Base-by-base conservation (phyloP, 1,139 yeast genomes). In the Kurtzmaniella quercitrusa region DNA sequence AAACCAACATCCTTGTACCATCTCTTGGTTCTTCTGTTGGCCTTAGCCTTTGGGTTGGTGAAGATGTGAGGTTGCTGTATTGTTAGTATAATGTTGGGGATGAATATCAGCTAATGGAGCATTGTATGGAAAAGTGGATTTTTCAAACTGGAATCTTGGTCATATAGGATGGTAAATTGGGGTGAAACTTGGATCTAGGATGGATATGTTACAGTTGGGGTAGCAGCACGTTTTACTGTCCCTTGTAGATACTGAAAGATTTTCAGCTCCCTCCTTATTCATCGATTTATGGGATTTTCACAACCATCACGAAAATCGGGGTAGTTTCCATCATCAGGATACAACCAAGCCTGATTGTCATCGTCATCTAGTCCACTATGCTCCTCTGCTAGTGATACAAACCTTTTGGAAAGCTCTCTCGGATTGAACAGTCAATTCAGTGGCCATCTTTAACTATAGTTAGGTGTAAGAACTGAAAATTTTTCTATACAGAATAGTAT, bases 391-490 rank as follows among this genome's bases (percentile, higher is more conserved):
- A 31, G 31, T 18, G 25, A 49, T 63, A 77, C 94, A 73, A 81
- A 87, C 95, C 95, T 93, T 94, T 86, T 93, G 98, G 96, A 85
- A 93, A 88, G 98, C 98, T 82, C 96, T 93, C 85, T 94, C 98
- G 73, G 97, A 87, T 86, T 93, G 99, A 81, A 94, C 99, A 76
- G 96, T 90, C 82, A 93, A 90, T 86, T 93, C 99, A 77, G 98
- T 87, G 75, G 98, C 95, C 98, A 93, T 93, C 80, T 79, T 71
- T 61, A 57, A 62, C 50, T 46, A 45, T 42, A 40, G 51, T 44
- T 31, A 37, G 16, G 25, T 27, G 14, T 25, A 27, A 29, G 44
- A 41, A 38, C 39, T 48, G 50, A 48, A 47, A 50, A 48, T 38
- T 51, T 51, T 47, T 50, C 51, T 41, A 38, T 44, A 44, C 37